These are phyloP conservation scores for Rhizopus delemar DNA, from an alignment of 371 early-diverging fungal species.

Conservation along the genomic window DNA sequence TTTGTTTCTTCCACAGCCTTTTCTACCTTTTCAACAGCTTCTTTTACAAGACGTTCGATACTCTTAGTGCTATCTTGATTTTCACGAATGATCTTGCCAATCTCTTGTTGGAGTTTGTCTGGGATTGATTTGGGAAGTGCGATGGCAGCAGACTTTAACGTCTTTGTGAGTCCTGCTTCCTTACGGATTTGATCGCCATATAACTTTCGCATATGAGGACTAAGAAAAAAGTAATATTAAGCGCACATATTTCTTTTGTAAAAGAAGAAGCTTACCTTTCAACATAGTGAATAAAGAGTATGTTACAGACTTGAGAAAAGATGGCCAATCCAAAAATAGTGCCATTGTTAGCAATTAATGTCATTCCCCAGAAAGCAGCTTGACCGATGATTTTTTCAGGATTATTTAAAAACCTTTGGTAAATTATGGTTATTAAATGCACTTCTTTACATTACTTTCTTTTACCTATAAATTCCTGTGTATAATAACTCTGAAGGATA, in stretches of 20 bases:
- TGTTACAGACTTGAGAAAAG: conserved; percentile 77
- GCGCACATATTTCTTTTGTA: background rate
- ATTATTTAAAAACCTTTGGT: conserved; percentile 75
- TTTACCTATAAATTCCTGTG: conserved; percentile 81
- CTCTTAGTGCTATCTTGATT: conserved; percentile 50
- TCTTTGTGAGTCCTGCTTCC: conserved; percentile 76
- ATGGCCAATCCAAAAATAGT: conserved; percentile 77
- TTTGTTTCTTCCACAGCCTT: conserved; percentile 62
- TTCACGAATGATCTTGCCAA: conserved; percentile 36
- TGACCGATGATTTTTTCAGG: conserved; percentile 90
- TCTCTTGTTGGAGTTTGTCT: conserved; percentile 38
- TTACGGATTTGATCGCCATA: conserved; percentile 80
- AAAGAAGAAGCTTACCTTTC: conserved; percentile 49
- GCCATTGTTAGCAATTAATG: conserved; percentile 79
- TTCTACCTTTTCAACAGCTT: conserved; percentile 61
- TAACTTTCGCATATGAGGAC: conserved; percentile 80
- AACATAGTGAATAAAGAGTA: conserved; percentile 79
- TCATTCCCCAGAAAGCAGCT: conserved; percentile 87
- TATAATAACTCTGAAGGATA: conserved; percentile 65
- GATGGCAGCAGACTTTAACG: conserved; percentile 45
- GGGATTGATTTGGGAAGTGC: conserved; percentile 35
- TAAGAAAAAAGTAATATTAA: conserved; percentile 4
- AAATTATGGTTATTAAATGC: conserved; percentile 1
- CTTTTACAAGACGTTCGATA: conserved; percentile 60
- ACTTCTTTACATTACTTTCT: background rate